Conservation (phyloP, 2,329 filamentous ascomycete species). For the Cytospora piceae region DNA sequence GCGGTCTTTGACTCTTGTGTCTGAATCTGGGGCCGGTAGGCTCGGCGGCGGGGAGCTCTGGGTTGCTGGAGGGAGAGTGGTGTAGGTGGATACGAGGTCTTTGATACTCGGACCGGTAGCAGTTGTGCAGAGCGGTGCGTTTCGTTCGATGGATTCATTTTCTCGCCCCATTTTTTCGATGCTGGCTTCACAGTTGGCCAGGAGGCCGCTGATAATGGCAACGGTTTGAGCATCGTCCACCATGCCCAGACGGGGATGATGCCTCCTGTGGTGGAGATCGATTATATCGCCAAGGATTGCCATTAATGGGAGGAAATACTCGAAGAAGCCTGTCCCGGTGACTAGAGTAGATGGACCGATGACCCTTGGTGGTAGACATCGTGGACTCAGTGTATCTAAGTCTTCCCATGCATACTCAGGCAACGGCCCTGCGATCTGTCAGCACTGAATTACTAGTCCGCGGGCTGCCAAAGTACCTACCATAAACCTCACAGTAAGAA, state of each 20-base stretch:
- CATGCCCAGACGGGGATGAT: slow-evolving; percentile 47
- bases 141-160: slow-evolving; percentile 26
- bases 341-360: slow-evolving; percentile 45
- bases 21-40: not conserved
- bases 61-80: slow-evolving; percentile 5
- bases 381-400: slow-evolving; percentile 39
- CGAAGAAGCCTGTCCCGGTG: slow-evolving; percentile 51
- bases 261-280: slow-evolving; percentile 48
- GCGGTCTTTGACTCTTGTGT: slow-evolving; percentile 32
- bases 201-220: slow-evolving; percentile 41
- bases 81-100: slow-evolving; percentile 32
- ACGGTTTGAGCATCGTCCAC: slow-evolving; percentile 42
- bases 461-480: slow-evolving; percentile 32
- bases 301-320: slow-evolving; percentile 55
- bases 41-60: not conserved
- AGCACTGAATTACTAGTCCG: not conserved
- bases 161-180: slow-evolving; percentile 39
- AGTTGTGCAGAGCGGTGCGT: slow-evolving; percentile 15
- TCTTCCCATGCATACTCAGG: slow-evolving; percentile 47
- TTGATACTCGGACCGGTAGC: slow-evolving; percentile 33
- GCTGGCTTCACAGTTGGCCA: slow-evolving; percentile 46
- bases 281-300: slow-evolving; percentile 53
- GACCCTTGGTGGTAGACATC: slow-evolving; percentile 40
- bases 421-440: slow-evolving; percentile 39
- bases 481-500: slow-evolving; percentile 48